These are phyloP conservation scores for Phanerochaete sordida DNA, from an alignment of 768 basidiomycete species.

Conservation along the genomic window DNA sequence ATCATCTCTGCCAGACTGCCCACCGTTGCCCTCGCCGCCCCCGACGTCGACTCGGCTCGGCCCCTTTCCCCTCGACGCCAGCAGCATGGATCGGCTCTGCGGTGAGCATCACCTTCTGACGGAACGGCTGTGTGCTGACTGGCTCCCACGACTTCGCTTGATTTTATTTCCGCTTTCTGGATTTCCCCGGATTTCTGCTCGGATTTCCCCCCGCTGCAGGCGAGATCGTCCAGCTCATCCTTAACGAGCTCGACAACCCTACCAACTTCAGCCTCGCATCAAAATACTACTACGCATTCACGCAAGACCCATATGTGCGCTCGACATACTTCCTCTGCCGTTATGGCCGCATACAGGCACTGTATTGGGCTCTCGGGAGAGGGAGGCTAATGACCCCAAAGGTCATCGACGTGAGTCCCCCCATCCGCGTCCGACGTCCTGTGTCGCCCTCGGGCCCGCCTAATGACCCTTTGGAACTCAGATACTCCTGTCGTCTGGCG, in stretches of 20 bases:
- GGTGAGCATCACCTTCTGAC: slow-evolving; percentile 39
- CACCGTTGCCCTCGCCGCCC: slow-evolving; percentile 5
- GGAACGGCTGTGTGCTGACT: not conserved
- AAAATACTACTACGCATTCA: slow-evolving; percentile 57
- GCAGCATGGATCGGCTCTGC: slow-evolving; percentile 59
- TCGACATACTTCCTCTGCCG: slow-evolving; percentile 76
- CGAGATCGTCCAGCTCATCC: slow-evolving; percentile 70
- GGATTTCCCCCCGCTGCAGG: slow-evolving; percentile 27
- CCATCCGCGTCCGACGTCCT: not conserved
- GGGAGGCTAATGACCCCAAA: slow-evolving; percentile 61
- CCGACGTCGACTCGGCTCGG: slow-evolving; percentile 6
- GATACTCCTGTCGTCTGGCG: slow-evolving; percentile 74
- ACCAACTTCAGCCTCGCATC: slow-evolving; percentile 52
- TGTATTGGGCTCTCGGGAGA: slow-evolving; percentile 73
- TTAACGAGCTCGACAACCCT: slow-evolving; percentile 70
- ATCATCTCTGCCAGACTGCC: slow-evolving; percentile 11
- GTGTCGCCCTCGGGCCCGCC: not conserved
- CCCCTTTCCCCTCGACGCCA: not conserved
- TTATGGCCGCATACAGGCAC: slow-evolving; percentile 64
- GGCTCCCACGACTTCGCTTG: not conserved
- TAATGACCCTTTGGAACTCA: slow-evolving; percentile 25
- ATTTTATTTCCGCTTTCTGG: not conserved
- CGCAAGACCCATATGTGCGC: slow-evolving; percentile 70
- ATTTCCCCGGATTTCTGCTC: not conserved
- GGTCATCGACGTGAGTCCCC: slow-evolving; percentile 62